phyloP scores from a whole-genome alignment of 768 basidiomycete species.

The Russula virescens region DNA sequence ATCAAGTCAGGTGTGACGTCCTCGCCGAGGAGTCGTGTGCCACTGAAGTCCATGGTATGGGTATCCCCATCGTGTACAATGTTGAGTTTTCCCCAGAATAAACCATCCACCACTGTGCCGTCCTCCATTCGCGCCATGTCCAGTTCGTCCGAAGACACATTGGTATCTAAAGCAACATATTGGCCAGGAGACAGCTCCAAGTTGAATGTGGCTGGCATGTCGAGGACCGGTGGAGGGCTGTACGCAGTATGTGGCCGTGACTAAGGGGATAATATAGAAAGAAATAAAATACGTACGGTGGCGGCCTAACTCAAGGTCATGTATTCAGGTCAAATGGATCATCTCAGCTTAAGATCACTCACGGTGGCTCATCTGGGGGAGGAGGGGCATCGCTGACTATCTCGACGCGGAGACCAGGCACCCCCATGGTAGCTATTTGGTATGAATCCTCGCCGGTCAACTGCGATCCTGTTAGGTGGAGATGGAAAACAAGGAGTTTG shows the following conservation, averaged over 20 bases:
- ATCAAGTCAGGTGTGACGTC: conserved; percentile 63
- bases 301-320: conserved; percentile 34
- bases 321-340: neutral
- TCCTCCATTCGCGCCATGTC: conserved; percentile 93
- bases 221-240: conserved; percentile 66
- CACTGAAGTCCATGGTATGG: conserved; percentile 78
- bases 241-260: neutral
- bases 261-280: neutral
- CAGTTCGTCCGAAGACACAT: conserved; percentile 68
- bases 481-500: conserved; percentile 16
- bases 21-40: conserved; percentile 62
- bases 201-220: conserved; percentile 84
- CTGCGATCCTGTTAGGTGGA: conserved; percentile 34
- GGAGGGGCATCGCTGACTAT: conserved; percentile 83
- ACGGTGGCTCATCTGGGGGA: conserved; percentile 81
- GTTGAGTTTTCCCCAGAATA: conserved; percentile 84
- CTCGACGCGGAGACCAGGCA: conserved; percentile 78
- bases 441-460: conserved; percentile 82
- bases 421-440: conserved; percentile 81
- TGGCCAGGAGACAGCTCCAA: conserved; percentile 77
- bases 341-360: conserved; percentile 31
- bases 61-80: conserved; percentile 73
- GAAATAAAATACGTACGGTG: conserved; percentile 40
- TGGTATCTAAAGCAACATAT: conserved; percentile 73
- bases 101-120: conserved; percentile 76